A percentile compares a stretch with the other conserved stretches of the same genome.
Conservation (phyloP, 495 filamentous ascomycete species). For the Tuber calosporum region DNA sequence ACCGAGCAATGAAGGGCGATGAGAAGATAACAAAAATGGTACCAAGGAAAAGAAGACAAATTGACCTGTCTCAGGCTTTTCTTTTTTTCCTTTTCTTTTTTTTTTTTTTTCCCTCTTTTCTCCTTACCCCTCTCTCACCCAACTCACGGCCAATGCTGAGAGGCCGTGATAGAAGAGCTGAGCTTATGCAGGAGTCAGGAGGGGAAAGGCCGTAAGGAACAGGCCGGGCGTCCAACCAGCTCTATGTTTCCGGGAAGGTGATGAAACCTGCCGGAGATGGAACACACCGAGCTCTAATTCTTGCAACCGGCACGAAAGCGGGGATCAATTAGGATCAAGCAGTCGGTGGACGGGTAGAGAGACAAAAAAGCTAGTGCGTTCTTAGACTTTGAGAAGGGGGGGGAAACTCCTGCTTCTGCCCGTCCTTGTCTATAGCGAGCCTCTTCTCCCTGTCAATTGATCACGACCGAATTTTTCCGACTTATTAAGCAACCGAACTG, state of each 20-base stretch:
- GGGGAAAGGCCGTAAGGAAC: not conserved
- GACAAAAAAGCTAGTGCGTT: not conserved
- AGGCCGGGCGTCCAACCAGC: not conserved
- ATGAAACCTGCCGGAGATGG: not conserved
- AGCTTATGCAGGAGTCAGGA: not conserved
- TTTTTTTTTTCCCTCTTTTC: not conserved
- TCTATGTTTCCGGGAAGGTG: not conserved
- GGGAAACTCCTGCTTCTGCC: conserved; percentile 2
- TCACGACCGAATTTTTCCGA: not conserved
- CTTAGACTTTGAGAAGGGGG: not conserved
- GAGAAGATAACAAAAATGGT: not conserved
- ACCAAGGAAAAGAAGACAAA: not conserved
- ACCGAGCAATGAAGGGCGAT: not conserved
- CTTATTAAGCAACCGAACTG: not conserved
- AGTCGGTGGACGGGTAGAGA: not conserved
- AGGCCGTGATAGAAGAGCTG: not conserved
- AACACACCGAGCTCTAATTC: not conserved
- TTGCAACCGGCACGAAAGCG: not conserved
- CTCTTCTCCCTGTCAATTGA: not conserved
- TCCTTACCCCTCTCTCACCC: not conserved
- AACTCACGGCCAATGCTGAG: not conserved
- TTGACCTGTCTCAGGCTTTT: not conserved
- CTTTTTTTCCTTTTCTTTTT: not conserved
- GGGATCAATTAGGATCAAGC: not conserved
- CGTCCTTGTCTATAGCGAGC: not conserved